phyloP scores from a whole-genome alignment of 805 yeast genomes.

The Candida boidinii region DNA sequence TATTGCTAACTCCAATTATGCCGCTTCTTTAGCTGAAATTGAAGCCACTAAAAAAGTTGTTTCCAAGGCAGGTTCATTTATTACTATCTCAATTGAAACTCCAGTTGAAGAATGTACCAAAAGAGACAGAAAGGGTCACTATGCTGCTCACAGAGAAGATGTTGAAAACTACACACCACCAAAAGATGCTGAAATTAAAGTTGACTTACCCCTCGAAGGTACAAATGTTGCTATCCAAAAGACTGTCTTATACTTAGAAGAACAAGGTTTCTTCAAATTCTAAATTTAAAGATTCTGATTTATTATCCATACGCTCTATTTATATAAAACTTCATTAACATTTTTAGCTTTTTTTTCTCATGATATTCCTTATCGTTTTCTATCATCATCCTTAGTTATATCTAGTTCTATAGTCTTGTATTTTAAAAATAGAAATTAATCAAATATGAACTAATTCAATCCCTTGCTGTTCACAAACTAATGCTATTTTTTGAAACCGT shows the following conservation, averaged over 20 bases:
- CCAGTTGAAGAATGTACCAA: slow-evolving; percentile 35
- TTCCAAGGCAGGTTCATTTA: slow-evolving; percentile 42
- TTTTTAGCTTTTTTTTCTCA: no score
- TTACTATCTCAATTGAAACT: slow-evolving; percentile 42
- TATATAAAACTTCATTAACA: no score
- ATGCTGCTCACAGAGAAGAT: slow-evolving; percentile 35
- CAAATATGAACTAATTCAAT: no score
- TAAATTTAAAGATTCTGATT: slow-evolving; percentile 14
- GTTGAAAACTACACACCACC: slow-evolving; percentile 41
- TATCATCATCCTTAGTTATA: no score
- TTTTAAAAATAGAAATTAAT: no score
- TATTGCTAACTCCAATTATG: slow-evolving; percentile 40
- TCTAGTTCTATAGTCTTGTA: no score
- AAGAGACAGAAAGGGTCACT: slow-evolving; percentile 43
- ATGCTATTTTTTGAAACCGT: no score
- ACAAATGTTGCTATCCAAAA: slow-evolving; percentile 68
- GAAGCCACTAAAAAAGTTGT: slow-evolving; percentile 32
- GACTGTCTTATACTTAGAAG: slow-evolving; percentile 63
- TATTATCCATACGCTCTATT: no score
- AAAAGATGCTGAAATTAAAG: slow-evolving; percentile 46
- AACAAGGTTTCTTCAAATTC: slow-evolving; percentile 71
- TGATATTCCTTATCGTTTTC: no score
- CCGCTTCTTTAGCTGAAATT: slow-evolving; percentile 35
- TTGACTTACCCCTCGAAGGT: slow-evolving; percentile 44
- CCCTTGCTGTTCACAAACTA: no score